Base-by-base conservation (phyloP, 208 protist genomes). In the Leishmania tarentolae region DNA sequence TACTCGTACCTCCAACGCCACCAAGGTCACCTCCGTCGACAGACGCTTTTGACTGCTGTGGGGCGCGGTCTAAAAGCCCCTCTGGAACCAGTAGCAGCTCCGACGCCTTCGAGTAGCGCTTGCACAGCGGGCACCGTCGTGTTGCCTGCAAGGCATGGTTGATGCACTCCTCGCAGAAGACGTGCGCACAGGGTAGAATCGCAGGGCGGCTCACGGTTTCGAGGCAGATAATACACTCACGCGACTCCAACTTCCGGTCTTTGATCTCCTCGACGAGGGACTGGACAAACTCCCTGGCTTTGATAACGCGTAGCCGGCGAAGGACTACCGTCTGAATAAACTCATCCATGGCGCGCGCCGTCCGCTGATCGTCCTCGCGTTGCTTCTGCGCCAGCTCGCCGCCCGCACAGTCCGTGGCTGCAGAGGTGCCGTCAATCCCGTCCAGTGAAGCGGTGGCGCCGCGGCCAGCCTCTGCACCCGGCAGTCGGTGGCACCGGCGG, bases 191-290 rank as follows among this genome's bases (percentile, higher is more conserved):
- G 31, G 91, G 91, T 52, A 97, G 78, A 47, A 96, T 91, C 8
- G 88, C 87, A 11, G 94, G 93, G 5, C 68, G 59, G 66, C 83
- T 80, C 61, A 96, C 72, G 28, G 68, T 86, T 70, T 94, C 93
- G 24, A 94, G 76, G 84, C 93, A 96, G 75, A 96, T 96, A 50
- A 92, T 89, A 82, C 93, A 96, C 82, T 93, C 90, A 1, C 85
- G 76, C 53, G 85, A 59, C 31, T 83, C 81, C 56, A 96, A 78
- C 80, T 90, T 78, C 69, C 92, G 86, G 53, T 71, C 19, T 35
- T 75, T 80, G 28, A 94, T 83, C 75, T 89, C 89, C 19, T 70
- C 74, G 24, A 94, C 63, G 31, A 96, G 86, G 44, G 90, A 82
- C 71, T 88, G 78, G 59, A 93, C 75, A 63, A 92, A 95, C 68